These are phyloP conservation scores for Sporothrix globosa DNA, from an alignment of 2,329 filamentous ascomycete genomes.

Conservation along the genomic window DNA sequence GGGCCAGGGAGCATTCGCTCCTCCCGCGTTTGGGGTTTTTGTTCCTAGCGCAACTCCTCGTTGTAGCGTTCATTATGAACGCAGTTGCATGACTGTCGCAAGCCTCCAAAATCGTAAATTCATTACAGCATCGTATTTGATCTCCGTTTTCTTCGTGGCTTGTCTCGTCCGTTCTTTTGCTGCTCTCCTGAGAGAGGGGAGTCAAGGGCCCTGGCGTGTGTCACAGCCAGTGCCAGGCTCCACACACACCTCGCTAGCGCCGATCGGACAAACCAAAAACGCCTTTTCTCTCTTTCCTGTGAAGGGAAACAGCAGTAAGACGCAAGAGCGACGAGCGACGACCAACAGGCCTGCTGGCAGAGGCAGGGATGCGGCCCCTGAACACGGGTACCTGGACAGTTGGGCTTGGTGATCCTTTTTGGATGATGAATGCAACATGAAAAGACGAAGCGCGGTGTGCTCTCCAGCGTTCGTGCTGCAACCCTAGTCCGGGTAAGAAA, in stretches of 20 bases:
- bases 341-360: not conserved
- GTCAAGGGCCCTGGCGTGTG: not conserved
- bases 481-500: slow-evolving; percentile 1
- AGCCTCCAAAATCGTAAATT: not conserved
- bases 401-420: not conserved
- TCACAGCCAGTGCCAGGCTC: slow-evolving; percentile 11
- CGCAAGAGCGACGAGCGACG: not conserved
- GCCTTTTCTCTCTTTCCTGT: not conserved
- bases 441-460: not conserved
- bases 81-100: not conserved
- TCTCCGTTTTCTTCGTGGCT: slow-evolving; percentile 1
- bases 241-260: slow-evolving; percentile 21
- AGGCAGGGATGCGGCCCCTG: slow-evolving; percentile 24
- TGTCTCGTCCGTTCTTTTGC: not conserved
- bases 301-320: slow-evolving; percentile 8
- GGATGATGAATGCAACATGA: slow-evolving; percentile 3
- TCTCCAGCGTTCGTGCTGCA: slow-evolving; percentile 1
- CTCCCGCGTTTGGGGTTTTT: not conserved
- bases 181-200: not conserved
- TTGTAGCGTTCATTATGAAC: not conserved
- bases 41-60: not conserved
- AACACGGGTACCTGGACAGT: slow-evolving; percentile 22
- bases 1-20: slow-evolving; percentile 19
- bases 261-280: slow-evolving; percentile 30
- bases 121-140: slow-evolving; percentile 22